These are phyloP conservation scores for Xylaria telfairii DNA, from an alignment of 495 filamentous ascomycete species.

Conservation along the genomic window DNA sequence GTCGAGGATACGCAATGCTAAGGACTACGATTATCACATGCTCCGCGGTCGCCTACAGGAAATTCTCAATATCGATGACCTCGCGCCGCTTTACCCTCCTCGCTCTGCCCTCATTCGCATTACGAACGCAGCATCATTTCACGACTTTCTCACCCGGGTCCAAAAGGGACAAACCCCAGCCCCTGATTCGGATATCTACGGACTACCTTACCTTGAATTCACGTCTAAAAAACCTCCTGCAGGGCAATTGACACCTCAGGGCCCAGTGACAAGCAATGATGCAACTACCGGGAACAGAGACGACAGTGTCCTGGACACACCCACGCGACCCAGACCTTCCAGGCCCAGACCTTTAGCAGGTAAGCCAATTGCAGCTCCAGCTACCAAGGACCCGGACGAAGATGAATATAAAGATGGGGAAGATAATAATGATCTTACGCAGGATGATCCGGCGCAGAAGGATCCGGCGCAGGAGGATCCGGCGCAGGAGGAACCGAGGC, in stretches of 20 bases:
- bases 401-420: too few relatives aligned
- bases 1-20: neutral
- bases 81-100: neutral
- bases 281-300: neutral
- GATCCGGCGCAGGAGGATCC: neutral
- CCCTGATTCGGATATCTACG: neutral
- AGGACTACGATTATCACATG: neutral
- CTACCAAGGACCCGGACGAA: too few relatives aligned
- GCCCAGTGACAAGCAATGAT: neutral
- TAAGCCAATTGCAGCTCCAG: neutral
- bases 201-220: neutral
- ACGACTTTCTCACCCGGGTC: neutral
- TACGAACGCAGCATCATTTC: neutral
- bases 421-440: too few relatives aligned
- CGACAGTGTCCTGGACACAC: neutral
- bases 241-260: too few relatives aligned
- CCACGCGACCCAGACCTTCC: neutral
- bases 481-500: neutral
- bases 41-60: neutral
- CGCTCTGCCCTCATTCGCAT: neutral
- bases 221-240: too few relatives aligned
- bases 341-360: too few relatives aligned
- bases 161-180: neutral
- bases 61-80: neutral
- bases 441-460: neutral